Conservation (phyloP, 1,284 basidiomycete genomes). For the Ustilago nuda region DNA sequence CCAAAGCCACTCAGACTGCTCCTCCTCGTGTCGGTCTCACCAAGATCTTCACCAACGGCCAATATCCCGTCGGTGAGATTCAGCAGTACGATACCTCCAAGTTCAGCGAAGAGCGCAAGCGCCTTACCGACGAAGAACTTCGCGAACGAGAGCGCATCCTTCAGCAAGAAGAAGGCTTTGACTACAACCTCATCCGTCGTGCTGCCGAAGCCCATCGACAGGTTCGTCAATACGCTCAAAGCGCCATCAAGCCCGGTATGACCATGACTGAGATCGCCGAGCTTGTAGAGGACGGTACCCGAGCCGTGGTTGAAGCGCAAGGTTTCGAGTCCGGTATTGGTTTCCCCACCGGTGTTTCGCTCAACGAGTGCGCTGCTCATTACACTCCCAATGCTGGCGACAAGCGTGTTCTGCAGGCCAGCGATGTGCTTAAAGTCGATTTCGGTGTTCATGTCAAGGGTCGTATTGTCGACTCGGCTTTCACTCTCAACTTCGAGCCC, state of each 20-base stretch:
- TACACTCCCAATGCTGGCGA: slow-evolving; percentile 97
- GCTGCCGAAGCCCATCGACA: slow-evolving; percentile 93
- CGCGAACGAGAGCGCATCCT: slow-evolving; percentile 79
- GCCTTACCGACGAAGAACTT: slow-evolving; percentile 90
- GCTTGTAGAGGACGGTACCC: slow-evolving; percentile 81
- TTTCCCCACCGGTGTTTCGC: slow-evolving; percentile 94
- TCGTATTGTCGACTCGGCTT: slow-evolving; percentile 93
- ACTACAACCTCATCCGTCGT: slow-evolving; percentile 87
- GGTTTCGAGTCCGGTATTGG: slow-evolving; percentile 88
- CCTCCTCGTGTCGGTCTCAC: slow-evolving; percentile 91
- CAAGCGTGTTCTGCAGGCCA: slow-evolving; percentile 83
- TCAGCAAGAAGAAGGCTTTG: slow-evolving; percentile 71
- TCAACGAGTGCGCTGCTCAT: slow-evolving; percentile 96
- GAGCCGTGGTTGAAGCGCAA: slow-evolving; percentile 85
- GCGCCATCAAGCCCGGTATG: slow-evolving; percentile 91
- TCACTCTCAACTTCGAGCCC: slow-evolving; percentile 89
- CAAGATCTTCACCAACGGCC: slow-evolving; percentile 86
- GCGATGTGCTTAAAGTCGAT: slow-evolving; percentile 96
- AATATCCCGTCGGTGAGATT: slow-evolving; percentile 91
- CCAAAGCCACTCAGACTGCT: slow-evolving; percentile 77
- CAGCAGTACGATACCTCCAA: slow-evolving; percentile 78
- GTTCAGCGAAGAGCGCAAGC: slow-evolving; percentile 76
- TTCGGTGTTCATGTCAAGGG: slow-evolving; percentile 97
- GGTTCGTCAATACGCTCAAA: slow-evolving; percentile 84
- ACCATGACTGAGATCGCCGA: slow-evolving; percentile 94